Conservation (phyloP, 2,329 filamentous ascomycete species). For the Elsinoe batatas region DNA sequence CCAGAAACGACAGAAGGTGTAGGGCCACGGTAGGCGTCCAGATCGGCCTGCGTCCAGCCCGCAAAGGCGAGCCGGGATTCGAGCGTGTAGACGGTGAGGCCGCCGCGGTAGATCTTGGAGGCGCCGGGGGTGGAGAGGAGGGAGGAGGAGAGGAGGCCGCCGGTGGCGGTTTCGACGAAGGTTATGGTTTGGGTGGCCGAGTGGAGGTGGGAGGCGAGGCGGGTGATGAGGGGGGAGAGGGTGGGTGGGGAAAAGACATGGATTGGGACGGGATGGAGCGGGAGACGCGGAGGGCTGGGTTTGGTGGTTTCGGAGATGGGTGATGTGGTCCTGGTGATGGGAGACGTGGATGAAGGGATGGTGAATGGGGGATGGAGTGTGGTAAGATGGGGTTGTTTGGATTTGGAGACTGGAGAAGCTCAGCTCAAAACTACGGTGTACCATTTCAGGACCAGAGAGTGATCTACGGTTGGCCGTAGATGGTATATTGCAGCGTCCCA, state of each 20-base stretch:
- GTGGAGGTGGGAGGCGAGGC: conserved; percentile 46
- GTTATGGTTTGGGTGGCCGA: conserved; percentile 48
- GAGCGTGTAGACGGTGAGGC: conserved; percentile 53
- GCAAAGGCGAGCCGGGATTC: conserved; percentile 48
- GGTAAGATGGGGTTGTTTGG: too few relatives aligned
- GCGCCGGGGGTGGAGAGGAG: conserved; percentile 51
- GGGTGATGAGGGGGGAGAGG: conserved; percentile 35
- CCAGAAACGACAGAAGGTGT: conserved; percentile 48
- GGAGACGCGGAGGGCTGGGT: not conserved
- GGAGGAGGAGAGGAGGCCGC: conserved; percentile 51
- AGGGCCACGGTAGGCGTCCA: conserved; percentile 49
- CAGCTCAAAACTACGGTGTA: too few relatives aligned
- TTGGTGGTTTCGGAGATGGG: too few relatives aligned
- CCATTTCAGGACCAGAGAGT: too few relatives aligned
- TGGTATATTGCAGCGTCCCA: too few relatives aligned
- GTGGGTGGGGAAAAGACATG: conserved; percentile 30
- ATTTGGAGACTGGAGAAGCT: too few relatives aligned
- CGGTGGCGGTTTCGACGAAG: conserved; percentile 55
- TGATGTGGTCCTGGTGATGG: too few relatives aligned
- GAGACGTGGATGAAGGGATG: too few relatives aligned
- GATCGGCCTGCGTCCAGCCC: conserved; percentile 48
- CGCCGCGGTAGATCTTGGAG: conserved; percentile 49
- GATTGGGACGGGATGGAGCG: too few relatives aligned
- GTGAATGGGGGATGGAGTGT: too few relatives aligned
- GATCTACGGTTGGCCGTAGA: too few relatives aligned